A percentile compares a stretch with the other conserved stretches of the same genome.
These are phyloP conservation scores for Brassica hybrid DNA, from an alignment of 441 rosid species.

Conservation along the genomic window DNA sequence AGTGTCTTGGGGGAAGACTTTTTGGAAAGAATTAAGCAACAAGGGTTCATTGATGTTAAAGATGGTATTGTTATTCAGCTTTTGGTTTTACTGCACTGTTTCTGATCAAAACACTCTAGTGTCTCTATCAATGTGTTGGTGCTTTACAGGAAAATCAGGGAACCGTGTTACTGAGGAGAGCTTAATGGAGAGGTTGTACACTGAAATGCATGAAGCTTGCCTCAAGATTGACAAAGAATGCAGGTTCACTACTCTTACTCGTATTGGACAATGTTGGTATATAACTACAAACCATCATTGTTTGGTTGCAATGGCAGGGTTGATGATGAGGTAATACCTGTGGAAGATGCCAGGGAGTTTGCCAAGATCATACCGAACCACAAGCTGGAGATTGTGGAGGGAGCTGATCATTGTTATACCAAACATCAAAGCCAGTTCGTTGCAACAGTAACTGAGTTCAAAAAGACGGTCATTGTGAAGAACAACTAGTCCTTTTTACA, in stretches of 20 bases:
- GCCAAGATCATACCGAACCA: neutral
- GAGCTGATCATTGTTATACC: neutral
- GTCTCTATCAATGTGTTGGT: neutral
- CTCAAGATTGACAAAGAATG: neutral
- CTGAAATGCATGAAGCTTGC: neutral
- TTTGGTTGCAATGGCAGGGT: neutral
- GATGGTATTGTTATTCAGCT: constrained; percentile 45
- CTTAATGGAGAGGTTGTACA: constrained; percentile 53
- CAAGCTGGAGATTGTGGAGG: neutral
- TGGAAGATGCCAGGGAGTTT: neutral
- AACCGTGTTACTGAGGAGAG: constrained; percentile 57
- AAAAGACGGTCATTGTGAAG: neutral
- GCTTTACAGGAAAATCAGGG: constrained; percentile 48
- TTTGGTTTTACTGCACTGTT: neutral
- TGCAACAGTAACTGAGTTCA: neutral
- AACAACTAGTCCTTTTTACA: neutral
- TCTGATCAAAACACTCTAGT: neutral
- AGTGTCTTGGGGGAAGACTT: constrained; percentile 58
- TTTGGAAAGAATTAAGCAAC: constrained; percentile 49
- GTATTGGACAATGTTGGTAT: neutral
- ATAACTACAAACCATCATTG: neutral
- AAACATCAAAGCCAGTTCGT: neutral
- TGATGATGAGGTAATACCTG: neutral
- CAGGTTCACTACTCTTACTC: neutral
- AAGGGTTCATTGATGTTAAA: constrained; percentile 58